phyloP scores from a whole-genome alignment of 495 filamentous ascomycete species.

The Niebla homalea region DNA sequence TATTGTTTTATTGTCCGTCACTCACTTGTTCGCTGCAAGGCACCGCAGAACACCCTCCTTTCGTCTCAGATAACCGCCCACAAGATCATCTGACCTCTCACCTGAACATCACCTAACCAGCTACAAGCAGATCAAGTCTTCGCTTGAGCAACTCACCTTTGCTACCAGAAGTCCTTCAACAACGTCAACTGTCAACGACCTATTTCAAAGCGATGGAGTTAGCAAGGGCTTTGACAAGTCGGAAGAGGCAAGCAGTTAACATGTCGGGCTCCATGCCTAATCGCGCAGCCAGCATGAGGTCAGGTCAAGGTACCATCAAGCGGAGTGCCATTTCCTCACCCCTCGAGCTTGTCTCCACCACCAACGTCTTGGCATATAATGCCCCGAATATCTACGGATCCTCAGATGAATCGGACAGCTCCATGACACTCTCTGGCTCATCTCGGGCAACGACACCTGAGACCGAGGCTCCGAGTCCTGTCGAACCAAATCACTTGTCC shows the following conservation, averaged over 20 bases:
- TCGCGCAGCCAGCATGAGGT: conserved; percentile 34
- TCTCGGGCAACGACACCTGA: conserved; percentile 57
- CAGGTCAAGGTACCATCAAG: conserved; percentile 34
- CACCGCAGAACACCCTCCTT: conserved; percentile 15
- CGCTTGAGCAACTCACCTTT: neutral
- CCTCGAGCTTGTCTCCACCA: conserved; percentile 78
- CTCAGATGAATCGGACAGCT: conserved; percentile 48
- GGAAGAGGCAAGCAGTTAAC: conserved; percentile 34
- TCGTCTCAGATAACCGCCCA: neutral
- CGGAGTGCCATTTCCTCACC: conserved; percentile 71
- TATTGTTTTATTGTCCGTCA: conserved; percentile 1
- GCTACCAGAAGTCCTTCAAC: conserved; percentile 16
- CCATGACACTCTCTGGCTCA: conserved; percentile 41
- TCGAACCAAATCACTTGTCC: conserved; percentile 65
- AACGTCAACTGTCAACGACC: conserved; percentile 25
- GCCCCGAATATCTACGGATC: conserved; percentile 62
- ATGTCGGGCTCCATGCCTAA: conserved; percentile 36
- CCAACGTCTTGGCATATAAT: conserved; percentile 90
- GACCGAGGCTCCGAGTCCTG: conserved; percentile 41
- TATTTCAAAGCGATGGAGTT: conserved; percentile 33
- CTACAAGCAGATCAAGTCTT: conserved; percentile 2
- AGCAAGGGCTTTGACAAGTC: conserved; percentile 55
- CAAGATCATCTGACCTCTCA: neutral
- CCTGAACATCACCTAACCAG: conserved; percentile 2
- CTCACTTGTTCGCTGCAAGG: conserved; percentile 6